Percentiles rank a stretch among this genome's conserved stretches.
Conservation (phyloP, 2,329 filamentous ascomycete species). For the Aspergillus texensis region DNA sequence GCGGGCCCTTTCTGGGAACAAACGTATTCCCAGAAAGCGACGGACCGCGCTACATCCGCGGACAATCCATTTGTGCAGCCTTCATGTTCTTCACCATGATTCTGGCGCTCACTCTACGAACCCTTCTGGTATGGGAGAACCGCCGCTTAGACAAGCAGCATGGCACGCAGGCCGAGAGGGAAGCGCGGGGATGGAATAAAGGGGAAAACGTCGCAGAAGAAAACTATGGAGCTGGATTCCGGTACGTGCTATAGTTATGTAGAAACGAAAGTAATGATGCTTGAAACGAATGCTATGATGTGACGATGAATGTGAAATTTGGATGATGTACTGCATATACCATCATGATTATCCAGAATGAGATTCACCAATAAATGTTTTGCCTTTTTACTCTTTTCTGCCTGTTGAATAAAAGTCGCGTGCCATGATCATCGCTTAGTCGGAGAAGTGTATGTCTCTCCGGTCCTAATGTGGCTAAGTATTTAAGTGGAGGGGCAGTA, state of each 20-base stretch:
- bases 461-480: neutral
- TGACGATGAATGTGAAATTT: neutral
- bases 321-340: neutral
- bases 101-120: conserved; percentile 57
- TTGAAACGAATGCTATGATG: neutral
- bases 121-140: conserved; percentile 63
- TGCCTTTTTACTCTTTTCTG: neutral
- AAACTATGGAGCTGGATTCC: conserved; percentile 43
- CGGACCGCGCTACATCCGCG: conserved; percentile 54
- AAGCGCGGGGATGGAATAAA: conserved; percentile 14
- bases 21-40: conserved; percentile 61
- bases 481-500: neutral
- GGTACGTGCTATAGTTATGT: conserved; percentile 38
- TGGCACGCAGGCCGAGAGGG: conserved; percentile 31
- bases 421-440: neutral
- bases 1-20: conserved; percentile 65
- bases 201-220: conserved; percentile 36
- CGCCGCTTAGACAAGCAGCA: conserved; percentile 57
- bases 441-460: too few relatives aligned
- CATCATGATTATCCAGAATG: neutral
- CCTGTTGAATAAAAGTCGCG: neutral
- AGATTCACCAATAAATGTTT: too few relatives aligned
- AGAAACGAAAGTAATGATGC: neutral
- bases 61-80: conserved; percentile 62
- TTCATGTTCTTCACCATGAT: conserved; percentile 64